Evolutionary conservation across 805 yeast species (phyloP), one percentile per base, ranked within the genome.

Genomic region (Kazachstania africana): DNA sequence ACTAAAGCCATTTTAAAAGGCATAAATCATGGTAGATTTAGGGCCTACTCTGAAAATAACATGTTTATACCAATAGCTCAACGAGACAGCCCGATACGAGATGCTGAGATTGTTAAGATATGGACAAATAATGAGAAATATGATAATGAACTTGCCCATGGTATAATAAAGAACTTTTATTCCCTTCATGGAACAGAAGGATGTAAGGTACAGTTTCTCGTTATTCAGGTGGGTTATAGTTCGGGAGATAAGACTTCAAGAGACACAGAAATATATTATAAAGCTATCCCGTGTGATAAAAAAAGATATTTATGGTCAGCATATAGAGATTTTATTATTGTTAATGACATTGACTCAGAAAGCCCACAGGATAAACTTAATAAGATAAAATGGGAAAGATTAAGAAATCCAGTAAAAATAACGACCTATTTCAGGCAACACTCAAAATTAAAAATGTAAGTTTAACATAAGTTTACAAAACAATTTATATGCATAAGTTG

Each of bases 1-100:
- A 35, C 43, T 2, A 34, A 34, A 9, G 19, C 9, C 4, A 15
- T 20, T 21, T 28, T 37, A 18, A 31, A 28, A 26, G 32, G 27
- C 8, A 39, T 33, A 16, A 29, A 31, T 17, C 28, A 23, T 16
- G 29, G 24, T 27, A 37, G 34, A 22, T 15, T 32, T 19, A 8
- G 8, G 8, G 32, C 34, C 23, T 16, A 42, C 6, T 37, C 38
- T 12, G 40, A 42, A 15, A 42, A 42, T 17, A 50, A 50, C 8
- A 26, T 42, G 28, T 39, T 38, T 24, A 40, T 47, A 6, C 50
- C 48, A 4, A 33, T 42, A 21, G 42, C 39, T n/a, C 17, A 28
- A 4, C n/a, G n/a, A n/a, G n/a, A n/a, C n/a, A n/a, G n/a, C n/a
- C 26, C 20, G 12, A 31, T 34, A 6, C 35, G 38, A 9, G 23